These are phyloP conservation scores for Ceratocystis harringtonii DNA, from an alignment of 2,329 filamentous ascomycete genomes.

Conservation along the genomic window DNA sequence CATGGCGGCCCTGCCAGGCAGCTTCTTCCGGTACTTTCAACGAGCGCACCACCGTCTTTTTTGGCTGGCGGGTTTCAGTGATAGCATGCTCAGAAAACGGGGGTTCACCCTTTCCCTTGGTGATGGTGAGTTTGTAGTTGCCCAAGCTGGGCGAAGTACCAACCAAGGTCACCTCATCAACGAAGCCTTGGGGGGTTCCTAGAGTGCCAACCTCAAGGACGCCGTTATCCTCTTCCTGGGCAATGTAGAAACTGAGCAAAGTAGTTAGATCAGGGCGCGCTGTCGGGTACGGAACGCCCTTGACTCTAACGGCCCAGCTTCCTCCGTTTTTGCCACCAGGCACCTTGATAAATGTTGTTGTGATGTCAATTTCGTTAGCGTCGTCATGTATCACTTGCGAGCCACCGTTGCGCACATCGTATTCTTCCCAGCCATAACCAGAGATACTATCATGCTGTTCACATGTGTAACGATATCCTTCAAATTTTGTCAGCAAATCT, in stretches of 20 bases:
- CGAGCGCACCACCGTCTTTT: constrained; percentile 62
- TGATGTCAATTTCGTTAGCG: constrained; percentile 76
- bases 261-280: constrained; percentile 54
- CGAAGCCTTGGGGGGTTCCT: constrained; percentile 35
- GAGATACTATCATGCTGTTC: constrained; percentile 89
- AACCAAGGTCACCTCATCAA: constrained; percentile 49
- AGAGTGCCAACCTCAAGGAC: constrained; percentile 38
- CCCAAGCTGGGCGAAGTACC: constrained; percentile 61
- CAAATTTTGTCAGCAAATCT: background rate
- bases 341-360: constrained; percentile 85
- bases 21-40: constrained; percentile 49
- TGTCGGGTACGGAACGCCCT: constrained; percentile 60
- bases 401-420: constrained; percentile 76
- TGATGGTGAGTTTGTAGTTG: constrained; percentile 64
- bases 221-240: constrained; percentile 67
- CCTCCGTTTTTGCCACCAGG: constrained; percentile 74
- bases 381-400: constrained; percentile 82
- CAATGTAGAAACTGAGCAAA: constrained; percentile 67
- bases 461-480: constrained; percentile 59
- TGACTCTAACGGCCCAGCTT: constrained; percentile 82
- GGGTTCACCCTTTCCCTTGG: constrained; percentile 50
- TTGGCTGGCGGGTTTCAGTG: constrained; percentile 52
- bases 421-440: constrained; percentile 96
- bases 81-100: constrained; percentile 49
- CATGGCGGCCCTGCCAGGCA: constrained; percentile 71